Percentiles rank a stretch among this genome's conserved stretches.
Conservation (phyloP, 345 rosid genomes). For the Gossypium ekmanianum region DNA sequence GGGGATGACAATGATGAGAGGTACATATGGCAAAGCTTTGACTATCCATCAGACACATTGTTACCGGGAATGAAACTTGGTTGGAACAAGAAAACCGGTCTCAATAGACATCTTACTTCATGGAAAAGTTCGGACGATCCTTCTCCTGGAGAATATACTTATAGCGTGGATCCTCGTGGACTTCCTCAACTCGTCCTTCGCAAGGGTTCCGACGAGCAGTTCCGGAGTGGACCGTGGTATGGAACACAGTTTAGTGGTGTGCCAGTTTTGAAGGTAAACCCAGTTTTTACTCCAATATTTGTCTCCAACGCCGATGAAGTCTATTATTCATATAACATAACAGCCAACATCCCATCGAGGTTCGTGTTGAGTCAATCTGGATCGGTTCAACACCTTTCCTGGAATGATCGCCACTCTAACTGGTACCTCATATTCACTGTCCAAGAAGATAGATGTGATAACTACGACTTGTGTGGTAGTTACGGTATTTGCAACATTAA, state of each 20-base stretch:
- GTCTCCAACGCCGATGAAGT: conserved; percentile 13
- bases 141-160: conserved; percentile 16
- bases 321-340: conserved; percentile 7
- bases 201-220: not conserved
- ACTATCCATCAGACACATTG: conserved; percentile 39
- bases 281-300: conserved; percentile 11
- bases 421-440: conserved; percentile 15
- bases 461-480: conserved; percentile 18
- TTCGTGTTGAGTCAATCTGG: conserved; percentile 10
- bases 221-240: conserved; percentile 24
- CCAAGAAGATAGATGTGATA: conserved; percentile 38
- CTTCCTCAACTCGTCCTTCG: conserved; percentile 12
- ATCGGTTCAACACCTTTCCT: conserved; percentile 15
- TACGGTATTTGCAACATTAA: conserved; percentile 14
- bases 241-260: conserved; percentile 27
- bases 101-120: conserved; percentile 22
- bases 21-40: conserved; percentile 53
- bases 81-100: conserved; percentile 23
- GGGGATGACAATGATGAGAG: conserved; percentile 9
- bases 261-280: conserved; percentile 19
- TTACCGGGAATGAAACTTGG: conserved; percentile 52
- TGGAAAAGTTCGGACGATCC: conserved; percentile 37
- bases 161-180: conserved; percentile 11
- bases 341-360: conserved; percentile 11
- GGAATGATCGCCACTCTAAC: conserved; percentile 25